Evolutionary conservation across 2,329 filamentous ascomycete genomes (phyloP), one percentile per base, ranked within the genome.

Genomic region (Hymenoscyphus linearis): DNA sequence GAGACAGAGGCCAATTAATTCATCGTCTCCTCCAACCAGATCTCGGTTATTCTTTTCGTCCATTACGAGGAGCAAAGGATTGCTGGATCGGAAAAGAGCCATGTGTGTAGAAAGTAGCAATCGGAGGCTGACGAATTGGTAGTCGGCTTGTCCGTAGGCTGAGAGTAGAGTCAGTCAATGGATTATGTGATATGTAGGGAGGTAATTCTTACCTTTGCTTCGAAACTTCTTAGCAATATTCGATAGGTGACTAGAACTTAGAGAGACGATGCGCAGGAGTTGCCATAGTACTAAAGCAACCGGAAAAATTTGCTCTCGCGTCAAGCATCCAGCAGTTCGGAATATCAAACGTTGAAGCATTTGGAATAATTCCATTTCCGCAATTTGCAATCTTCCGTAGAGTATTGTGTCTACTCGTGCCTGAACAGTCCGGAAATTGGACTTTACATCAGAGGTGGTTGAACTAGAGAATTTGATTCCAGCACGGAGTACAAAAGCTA

Each of bases 401-500:
- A 71, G 60, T n/a, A 67, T 63, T 3, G 68, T 71, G n/a, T 71
- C 68, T 35, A 71, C 62, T 25, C 64, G 62, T 34, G 67, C 67
- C 61, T 67, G 63, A 7, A 66, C 60, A 13, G 66, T 69, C 12
- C 64, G 64, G 58, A 62, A 66, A 31, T 53, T 52, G 3, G 56
- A 55, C 12, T 47, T 52, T 9, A 27, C 36, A 40, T 59, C 22
- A 14, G 44, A 18, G 37, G 25, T 18, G 37, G 25, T 18, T 7
- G 22, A 58, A 52, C 47, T 53, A 7, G 57, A 61, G 31, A 54
- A 65, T 26, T 63, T 66, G 6, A 70, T 61, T 27, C 66, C 67
- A 14, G 67, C 67, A 27, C 62, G 67, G 10, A 71, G 66, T 3
- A 70, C 61, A 57, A 69, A 68, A 16, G 66, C 58, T 2, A 69